A percentile compares a stretch with the other conserved stretches of the same genome.
phyloP scores from a whole-genome alignment of 257 asterid genomes.

The Solanum chilense region DNA sequence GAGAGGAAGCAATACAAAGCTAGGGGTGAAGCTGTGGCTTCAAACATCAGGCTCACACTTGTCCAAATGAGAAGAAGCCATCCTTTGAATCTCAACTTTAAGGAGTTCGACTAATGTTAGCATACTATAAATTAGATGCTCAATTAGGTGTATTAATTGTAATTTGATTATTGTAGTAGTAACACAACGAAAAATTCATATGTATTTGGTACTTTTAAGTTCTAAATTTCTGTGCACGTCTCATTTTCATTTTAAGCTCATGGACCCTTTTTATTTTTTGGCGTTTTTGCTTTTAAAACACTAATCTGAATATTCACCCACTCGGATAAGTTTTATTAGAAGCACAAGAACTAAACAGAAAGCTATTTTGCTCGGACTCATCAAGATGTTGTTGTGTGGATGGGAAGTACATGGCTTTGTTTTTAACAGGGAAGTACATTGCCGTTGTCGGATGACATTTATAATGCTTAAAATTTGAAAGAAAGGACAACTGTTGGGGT shows the following conservation, averaged over 20 bases:
- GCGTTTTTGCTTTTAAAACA: background rate
- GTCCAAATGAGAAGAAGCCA: background rate
- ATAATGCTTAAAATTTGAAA: background rate
- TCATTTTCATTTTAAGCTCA: background rate
- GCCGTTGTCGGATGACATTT: background rate
- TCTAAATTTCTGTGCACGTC: background rate
- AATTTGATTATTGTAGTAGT: background rate
- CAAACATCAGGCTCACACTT: background rate
- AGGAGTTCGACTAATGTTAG: background rate
- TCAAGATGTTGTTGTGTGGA: background rate
- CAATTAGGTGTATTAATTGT: background rate
- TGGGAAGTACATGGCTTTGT: background rate
- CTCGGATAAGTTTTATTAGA: background rate
- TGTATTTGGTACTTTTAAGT: background rate
- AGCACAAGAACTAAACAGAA: background rate
- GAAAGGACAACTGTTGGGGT: background rate
- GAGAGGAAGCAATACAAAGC: background rate
- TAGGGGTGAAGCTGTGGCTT: background rate
- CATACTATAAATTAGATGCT: background rate
- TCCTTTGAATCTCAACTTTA: background rate
- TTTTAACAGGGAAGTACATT: background rate
- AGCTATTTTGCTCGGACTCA: background rate
- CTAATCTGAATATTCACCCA: background rate
- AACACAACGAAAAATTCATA: background rate
- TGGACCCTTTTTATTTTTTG: background rate